Evolutionary conservation across 257 asterid species (phyloP).

Genomic region (Primulina tabacum): DNA sequence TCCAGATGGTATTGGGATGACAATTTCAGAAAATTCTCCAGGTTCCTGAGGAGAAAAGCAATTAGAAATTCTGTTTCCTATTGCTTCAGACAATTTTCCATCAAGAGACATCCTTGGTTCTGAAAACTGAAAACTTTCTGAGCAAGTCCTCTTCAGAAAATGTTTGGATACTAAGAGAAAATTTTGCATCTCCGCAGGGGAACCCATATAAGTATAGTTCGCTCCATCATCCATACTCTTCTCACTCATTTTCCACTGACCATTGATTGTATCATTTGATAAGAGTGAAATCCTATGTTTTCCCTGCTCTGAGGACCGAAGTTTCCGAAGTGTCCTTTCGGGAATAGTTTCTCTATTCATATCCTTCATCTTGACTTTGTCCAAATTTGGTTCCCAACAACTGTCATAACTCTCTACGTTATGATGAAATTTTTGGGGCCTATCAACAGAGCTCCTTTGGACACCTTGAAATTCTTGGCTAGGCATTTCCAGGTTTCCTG

Average conservation of each 20-base stretch:
- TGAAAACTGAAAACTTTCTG: constrained; percentile 40
- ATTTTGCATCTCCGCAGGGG: constrained; percentile 38
- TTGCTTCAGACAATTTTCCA: constrained; percentile 37
- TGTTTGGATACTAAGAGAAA: constrained; percentile 46
- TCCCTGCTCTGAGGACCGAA: constrained; percentile 27
- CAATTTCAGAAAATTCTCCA: constrained; percentile 30
- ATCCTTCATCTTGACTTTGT: constrained; percentile 36
- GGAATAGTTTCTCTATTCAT: constrained; percentile 27
- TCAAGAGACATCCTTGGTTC: constrained; percentile 46
- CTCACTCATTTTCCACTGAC: constrained; percentile 30
- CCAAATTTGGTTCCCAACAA: constrained; percentile 28
- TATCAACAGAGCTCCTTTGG: constrained; percentile 29
- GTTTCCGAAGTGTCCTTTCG: constrained; percentile 35
- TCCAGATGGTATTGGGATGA: constrained; percentile 30
- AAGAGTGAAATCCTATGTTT: constrained; percentile 29
- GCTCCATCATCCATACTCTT: constrained; percentile 26
- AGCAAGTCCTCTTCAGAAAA: constrained; percentile 33
- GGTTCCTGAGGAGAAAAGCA: constrained; percentile 49
- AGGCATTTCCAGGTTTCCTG: constrained; percentile 35
- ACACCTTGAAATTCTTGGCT: constrained; percentile 37
- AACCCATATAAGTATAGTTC: constrained; percentile 26
- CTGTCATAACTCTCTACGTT: constrained; percentile 31
- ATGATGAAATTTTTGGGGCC: constrained; percentile 35
- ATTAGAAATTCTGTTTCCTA: constrained; percentile 43
- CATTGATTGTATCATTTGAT: constrained; percentile 30